phyloP scores from a whole-genome alignment of 2,329 filamentous ascomycete genomes.

The Talaromyces sp. region DNA sequence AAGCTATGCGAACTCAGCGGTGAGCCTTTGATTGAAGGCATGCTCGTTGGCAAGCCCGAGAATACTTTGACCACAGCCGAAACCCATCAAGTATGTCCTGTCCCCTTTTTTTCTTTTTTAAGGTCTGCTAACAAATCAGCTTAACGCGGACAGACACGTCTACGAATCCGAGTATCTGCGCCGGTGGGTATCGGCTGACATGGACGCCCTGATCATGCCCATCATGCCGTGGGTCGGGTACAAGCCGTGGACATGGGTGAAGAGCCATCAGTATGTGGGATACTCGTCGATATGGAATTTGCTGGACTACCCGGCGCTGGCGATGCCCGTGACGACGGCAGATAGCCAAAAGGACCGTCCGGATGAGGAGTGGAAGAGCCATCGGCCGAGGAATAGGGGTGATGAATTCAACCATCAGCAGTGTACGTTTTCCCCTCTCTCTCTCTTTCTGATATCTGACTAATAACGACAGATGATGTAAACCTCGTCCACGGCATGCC shows the following conservation, averaged over 20 bases:
- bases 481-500: slow-evolving; percentile 29
- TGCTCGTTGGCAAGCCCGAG: slow-evolving; percentile 28
- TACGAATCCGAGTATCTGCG: slow-evolving; percentile 25
- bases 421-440: slow-evolving; percentile 17
- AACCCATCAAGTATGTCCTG: slow-evolving; percentile 21
- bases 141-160: slow-evolving; percentile 23
- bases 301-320: slow-evolving; percentile 27
- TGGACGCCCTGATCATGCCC: slow-evolving; percentile 31
- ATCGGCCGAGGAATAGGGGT: slow-evolving; percentile 25
- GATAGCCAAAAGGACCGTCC: slow-evolving; percentile 23
- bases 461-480: slow-evolving; percentile 21
- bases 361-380: slow-evolving; percentile 23
- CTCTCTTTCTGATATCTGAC: background rate
- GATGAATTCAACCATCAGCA: slow-evolving; percentile 29
- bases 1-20: slow-evolving; percentile 24
- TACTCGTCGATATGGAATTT: slow-evolving; percentile 34
- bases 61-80: slow-evolving; percentile 22
- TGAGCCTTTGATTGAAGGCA: slow-evolving; percentile 30
- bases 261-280: slow-evolving; percentile 29
- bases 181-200: slow-evolving; percentile 23
- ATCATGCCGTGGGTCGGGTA: slow-evolving; percentile 28
- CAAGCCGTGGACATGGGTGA: slow-evolving; percentile 27
- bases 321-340: slow-evolving; percentile 26
- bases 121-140: slow-evolving; percentile 9
- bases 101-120: background rate